Evolutionary conservation across 139 green algal species (phyloP).

Genomic region (Micractinium conductrix): DNA sequence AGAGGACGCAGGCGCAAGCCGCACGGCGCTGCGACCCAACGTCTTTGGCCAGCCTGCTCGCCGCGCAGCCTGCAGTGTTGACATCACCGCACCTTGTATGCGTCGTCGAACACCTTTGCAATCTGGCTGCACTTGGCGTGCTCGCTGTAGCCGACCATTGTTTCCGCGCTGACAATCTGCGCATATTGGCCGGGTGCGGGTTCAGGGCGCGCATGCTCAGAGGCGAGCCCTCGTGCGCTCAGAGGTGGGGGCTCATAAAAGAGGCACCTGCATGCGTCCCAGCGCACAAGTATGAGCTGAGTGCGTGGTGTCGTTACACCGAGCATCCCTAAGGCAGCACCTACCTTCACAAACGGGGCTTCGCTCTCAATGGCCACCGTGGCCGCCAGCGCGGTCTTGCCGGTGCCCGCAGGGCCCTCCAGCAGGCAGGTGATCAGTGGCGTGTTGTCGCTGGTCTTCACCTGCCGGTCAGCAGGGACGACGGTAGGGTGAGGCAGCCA

Average conservation of each 20-base stretch:
- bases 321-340: too few species aligned
- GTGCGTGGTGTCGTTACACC: neutral
- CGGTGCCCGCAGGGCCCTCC: slow-evolving; percentile 84
- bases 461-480: slow-evolving; percentile 57
- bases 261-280: neutral
- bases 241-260: too few species aligned
- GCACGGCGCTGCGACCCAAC: too few species aligned
- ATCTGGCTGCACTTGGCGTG: slow-evolving; percentile 77
- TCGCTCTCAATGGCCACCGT: slow-evolving; percentile 83
- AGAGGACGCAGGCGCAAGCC: too few species aligned
- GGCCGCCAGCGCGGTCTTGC: slow-evolving; percentile 96
- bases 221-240: too few species aligned
- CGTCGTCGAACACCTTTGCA: slow-evolving; percentile 94
- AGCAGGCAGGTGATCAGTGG: slow-evolving; percentile 90
- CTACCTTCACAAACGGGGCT: slow-evolving; percentile 94
- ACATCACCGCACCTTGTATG: slow-evolving; percentile 81
- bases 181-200: too few species aligned
- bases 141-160: slow-evolving; percentile 92
- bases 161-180: slow-evolving; percentile 78
- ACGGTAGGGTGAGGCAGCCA: too few species aligned
- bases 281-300: neutral
- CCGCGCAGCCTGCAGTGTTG: too few species aligned
- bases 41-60: too few species aligned
- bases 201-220: too few species aligned
- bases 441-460: slow-evolving; percentile 81